These are phyloP conservation scores for Excoecaria agallocha DNA, from an alignment of 345 rosid genomes.

Conservation along the genomic window DNA sequence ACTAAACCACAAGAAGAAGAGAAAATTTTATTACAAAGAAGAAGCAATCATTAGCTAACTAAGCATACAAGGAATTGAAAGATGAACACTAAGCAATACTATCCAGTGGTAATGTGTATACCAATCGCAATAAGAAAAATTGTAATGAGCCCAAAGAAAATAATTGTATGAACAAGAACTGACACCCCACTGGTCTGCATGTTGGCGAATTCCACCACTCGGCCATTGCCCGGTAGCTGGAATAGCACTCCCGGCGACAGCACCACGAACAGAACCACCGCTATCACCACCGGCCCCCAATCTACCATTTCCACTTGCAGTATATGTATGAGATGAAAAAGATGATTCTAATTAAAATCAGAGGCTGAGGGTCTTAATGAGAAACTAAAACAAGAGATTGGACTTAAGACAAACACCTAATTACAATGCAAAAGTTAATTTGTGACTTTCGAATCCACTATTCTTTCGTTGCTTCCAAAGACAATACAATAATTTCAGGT, in stretches of 20 bases:
- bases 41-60: no score
- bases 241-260: neutral
- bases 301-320: conserved; percentile 5
- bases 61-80: no score
- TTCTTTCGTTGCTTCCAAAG: no score
- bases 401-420: neutral
- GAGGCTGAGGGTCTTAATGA: no score
- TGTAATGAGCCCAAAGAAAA: conserved; percentile 16
- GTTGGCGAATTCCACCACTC: conserved; percentile 12
- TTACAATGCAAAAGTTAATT: no score
- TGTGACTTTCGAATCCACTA: no score
- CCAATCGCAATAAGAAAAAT: conserved; percentile 18
- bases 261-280: conserved; percentile 15
- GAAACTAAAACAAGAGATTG: neutral
- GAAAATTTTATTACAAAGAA: no score
- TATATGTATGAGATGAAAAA: no score
- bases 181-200: conserved; percentile 17
- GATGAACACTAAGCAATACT: neutral
- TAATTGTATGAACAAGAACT: conserved; percentile 4
- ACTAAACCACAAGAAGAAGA: no score
- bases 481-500: no score
- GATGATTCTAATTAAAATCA: no score
- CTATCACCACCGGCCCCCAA: conserved; percentile 16
- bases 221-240: conserved; percentile 6
- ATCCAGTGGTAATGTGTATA: conserved; percentile 12